These are phyloP conservation scores for Phylloporus sp. DNA, from an alignment of 768 basidiomycete species.

Conservation along the genomic window DNA sequence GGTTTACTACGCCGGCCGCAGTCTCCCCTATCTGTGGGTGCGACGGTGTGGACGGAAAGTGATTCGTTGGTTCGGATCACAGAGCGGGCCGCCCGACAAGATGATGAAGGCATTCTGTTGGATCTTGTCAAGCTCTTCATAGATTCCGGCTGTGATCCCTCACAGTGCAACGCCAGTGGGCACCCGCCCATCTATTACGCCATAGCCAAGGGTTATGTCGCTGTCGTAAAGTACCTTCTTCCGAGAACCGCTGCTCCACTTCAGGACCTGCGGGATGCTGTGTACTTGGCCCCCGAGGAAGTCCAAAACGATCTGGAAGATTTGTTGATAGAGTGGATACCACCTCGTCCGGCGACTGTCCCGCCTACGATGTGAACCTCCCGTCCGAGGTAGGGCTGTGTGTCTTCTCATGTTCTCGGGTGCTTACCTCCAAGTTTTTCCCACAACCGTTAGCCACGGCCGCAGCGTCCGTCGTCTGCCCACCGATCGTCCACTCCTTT, in stretches of 20 bases:
- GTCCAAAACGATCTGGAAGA: not conserved
- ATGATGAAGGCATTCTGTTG: not conserved
- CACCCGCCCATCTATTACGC: not conserved
- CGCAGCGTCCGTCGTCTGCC: too few species aligned
- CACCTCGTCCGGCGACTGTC: too few species aligned
- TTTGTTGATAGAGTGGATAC: not conserved
- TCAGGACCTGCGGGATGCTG: not conserved
- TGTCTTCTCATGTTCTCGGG: not conserved
- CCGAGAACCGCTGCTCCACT: not conserved
- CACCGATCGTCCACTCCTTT: too few species aligned
- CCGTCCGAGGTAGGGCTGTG: not conserved
- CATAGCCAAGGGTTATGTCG: not conserved
- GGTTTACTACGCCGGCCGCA: too few species aligned
- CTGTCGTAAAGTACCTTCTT: not conserved
- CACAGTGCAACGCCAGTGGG: not conserved
- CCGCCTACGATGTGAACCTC: too few species aligned
- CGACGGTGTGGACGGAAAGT: too few species aligned
- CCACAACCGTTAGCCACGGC: too few species aligned
- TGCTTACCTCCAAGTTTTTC: not conserved
- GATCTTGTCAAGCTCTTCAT: not conserved
- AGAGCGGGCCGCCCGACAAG: too few species aligned
- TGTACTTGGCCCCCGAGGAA: not conserved
- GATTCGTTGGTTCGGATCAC: too few species aligned
- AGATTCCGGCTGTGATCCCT: conserved; percentile 1
- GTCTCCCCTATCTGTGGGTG: too few species aligned